Conservation (phyloP, 1,139 yeast genomes). For the Yamadazyma trypodendri region DNA sequence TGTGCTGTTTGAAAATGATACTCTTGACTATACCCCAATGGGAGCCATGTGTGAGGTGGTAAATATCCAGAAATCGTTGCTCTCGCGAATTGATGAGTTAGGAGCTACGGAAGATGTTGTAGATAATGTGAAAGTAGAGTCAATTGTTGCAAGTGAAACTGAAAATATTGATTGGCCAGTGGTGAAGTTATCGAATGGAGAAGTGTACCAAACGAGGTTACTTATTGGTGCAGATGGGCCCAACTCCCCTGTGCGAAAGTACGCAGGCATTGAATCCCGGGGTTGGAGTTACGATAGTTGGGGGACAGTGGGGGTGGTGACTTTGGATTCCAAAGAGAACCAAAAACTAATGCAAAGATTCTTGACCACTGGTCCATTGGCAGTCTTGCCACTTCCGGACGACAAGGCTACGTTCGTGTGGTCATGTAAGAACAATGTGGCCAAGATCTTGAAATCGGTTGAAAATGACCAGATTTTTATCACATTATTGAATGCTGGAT, state of each 20-base stretch:
- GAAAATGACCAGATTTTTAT: conserved; percentile 64
- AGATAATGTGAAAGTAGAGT: conserved; percentile 32
- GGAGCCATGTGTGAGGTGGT: conserved; percentile 90
- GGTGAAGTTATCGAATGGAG: conserved; percentile 68
- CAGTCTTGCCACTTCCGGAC: conserved; percentile 83
- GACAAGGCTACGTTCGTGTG: conserved; percentile 89
- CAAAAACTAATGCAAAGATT: conserved; percentile 92
- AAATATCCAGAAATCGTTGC: conserved; percentile 74
- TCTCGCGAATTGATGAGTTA: conserved; percentile 55
- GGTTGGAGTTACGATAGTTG: conserved; percentile 91
- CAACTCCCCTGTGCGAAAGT: conserved; percentile 87
- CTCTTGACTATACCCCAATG: conserved; percentile 37
- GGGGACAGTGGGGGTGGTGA: conserved; percentile 89
- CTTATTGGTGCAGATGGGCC: conserved; percentile 95
- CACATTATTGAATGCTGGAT: conserved; percentile 79
- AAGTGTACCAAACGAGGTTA: conserved; percentile 62
- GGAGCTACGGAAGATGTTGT: conserved; percentile 19
- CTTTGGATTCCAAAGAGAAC: conserved; percentile 70
- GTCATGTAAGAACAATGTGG: conserved; percentile 81
- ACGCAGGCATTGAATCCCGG: conserved; percentile 76
- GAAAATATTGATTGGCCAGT: conserved; percentile 67
- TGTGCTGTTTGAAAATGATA: conserved; percentile 66
- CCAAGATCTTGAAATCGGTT: conserved; percentile 54
- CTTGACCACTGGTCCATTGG: conserved; percentile 89
- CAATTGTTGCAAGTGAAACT: conserved; percentile 15